phyloP scores from a whole-genome alignment of 2,329 filamentous ascomycete genomes.

The Sporothrix sp. region DNA sequence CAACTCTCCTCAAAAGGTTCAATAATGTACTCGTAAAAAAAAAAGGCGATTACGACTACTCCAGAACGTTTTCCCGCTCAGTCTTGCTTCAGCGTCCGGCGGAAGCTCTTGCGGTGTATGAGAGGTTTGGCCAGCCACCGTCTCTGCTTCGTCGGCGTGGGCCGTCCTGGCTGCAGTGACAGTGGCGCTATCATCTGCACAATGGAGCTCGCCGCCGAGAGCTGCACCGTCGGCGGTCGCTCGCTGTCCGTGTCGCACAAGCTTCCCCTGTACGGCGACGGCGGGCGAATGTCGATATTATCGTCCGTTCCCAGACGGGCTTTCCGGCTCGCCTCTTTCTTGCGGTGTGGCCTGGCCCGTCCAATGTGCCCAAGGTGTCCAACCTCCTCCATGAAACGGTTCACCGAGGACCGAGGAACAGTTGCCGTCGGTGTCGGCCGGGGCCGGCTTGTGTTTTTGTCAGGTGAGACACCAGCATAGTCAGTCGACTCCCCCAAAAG shows the following conservation, averaged over 20 bases:
- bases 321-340: not conserved
- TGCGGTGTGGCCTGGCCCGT: not conserved
- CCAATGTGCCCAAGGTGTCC: no score
- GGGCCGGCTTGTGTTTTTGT: not conserved
- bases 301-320: not conserved
- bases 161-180: not conserved
- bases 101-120: slow-evolving; percentile 3
- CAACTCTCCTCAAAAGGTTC: no score
- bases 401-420: not conserved
- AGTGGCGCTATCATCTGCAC: slow-evolving; percentile 22
- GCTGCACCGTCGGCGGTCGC: not conserved
- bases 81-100: no score
- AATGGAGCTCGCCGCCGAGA: not conserved
- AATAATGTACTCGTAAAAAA: no score
- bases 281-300: no score
- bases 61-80: no score
- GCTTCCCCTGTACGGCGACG: not conserved
- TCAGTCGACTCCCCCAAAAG: not conserved
- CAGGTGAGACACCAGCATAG: not conserved
- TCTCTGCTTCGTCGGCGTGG: not conserved
- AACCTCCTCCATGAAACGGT: not conserved
- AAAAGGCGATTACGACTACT: no score
- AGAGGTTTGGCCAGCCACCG: slow-evolving; percentile 6
- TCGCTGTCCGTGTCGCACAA: not conserved
- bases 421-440: not conserved